Conservation (phyloP, 441 rosid species). For the Capsella rubella region DNA sequence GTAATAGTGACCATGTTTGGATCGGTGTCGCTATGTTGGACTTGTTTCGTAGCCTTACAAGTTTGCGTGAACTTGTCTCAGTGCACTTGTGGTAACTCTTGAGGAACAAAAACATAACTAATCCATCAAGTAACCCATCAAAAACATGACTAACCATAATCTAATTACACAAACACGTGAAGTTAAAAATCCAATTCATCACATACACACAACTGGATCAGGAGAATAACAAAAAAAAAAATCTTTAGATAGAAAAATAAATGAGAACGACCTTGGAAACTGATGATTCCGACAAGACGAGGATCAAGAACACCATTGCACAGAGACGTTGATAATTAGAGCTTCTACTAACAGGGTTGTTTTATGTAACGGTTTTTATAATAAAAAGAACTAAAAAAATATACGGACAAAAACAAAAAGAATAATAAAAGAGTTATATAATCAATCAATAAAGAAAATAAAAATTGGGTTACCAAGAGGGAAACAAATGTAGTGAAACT, state of each 20-base stretch:
- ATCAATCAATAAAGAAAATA: conserved; percentile 17
- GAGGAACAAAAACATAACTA: background rate
- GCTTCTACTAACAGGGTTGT: background rate
- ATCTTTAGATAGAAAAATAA: background rate
- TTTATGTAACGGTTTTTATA: conserved; percentile 4
- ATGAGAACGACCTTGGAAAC: conserved; percentile 68
- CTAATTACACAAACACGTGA: background rate
- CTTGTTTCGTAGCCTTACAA: conserved; percentile 85
- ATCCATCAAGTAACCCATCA: background rate
- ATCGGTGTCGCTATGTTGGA: conserved; percentile 66
- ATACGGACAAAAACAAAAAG: conserved; percentile 37
- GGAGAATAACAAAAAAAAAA: background rate
- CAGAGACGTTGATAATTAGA: no score
- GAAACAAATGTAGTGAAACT: conserved; percentile 35
- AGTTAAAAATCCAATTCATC: conserved; percentile 22
- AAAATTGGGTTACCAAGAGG: conserved; percentile 40
- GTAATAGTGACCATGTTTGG: conserved; percentile 86
- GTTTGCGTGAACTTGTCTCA: conserved; percentile 53
- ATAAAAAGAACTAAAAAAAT: background rate
- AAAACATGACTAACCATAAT: background rate
- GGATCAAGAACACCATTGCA: no score
- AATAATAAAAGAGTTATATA: conserved; percentile 29
- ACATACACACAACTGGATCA: background rate
- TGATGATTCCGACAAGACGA: conserved; percentile 32
- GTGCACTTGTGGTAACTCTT: conserved; percentile 84